These are phyloP conservation scores for Alopecurus myosuroides DNA, from an alignment of 176 grass and related monocot genomes.

Conservation along the genomic window DNA sequence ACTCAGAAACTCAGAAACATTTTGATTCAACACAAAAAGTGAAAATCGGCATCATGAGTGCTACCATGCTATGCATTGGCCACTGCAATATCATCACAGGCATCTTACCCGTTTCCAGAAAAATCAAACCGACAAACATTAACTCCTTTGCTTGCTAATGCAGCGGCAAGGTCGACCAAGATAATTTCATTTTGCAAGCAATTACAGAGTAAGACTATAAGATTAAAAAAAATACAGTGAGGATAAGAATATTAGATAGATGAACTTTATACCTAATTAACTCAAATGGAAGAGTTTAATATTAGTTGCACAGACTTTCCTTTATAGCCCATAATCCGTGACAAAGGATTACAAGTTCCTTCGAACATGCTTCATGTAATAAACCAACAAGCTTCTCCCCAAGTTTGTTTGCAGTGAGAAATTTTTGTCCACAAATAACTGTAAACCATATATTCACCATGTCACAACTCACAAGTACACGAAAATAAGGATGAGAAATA, in stretches of 20 bases:
- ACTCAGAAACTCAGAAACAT: neutral
- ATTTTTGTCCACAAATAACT: slow-evolving; percentile 34
- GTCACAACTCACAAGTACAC: neutral
- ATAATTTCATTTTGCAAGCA: slow-evolving; percentile 63
- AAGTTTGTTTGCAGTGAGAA: slow-evolving; percentile 52
- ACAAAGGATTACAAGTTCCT: slow-evolving; percentile 78
- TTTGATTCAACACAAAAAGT: neutral
- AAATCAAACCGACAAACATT: slow-evolving; percentile 88
- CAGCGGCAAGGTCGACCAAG: slow-evolving; percentile 54
- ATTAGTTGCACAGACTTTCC: slow-evolving; percentile 31
- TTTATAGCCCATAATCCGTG: slow-evolving; percentile 89
- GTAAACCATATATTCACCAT: slow-evolving; percentile 14
- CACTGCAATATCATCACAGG: neutral
- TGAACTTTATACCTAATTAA: neutral
- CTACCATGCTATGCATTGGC: neutral
- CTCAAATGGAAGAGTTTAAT: neutral
- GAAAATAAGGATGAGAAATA: neutral
- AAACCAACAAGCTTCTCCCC: slow-evolving; percentile 77
- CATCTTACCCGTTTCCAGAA: slow-evolving; percentile 84
- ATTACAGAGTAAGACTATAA: neutral
- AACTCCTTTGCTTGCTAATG: slow-evolving; percentile 43
- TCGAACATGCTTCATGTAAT: slow-evolving; percentile 60
- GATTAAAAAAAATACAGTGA: neutral
- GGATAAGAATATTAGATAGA: neutral
- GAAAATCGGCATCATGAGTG: neutral